These are phyloP conservation scores for Calocera viscosa DNA, from an alignment of 768 basidiomycete genomes.

Conservation along the genomic window DNA sequence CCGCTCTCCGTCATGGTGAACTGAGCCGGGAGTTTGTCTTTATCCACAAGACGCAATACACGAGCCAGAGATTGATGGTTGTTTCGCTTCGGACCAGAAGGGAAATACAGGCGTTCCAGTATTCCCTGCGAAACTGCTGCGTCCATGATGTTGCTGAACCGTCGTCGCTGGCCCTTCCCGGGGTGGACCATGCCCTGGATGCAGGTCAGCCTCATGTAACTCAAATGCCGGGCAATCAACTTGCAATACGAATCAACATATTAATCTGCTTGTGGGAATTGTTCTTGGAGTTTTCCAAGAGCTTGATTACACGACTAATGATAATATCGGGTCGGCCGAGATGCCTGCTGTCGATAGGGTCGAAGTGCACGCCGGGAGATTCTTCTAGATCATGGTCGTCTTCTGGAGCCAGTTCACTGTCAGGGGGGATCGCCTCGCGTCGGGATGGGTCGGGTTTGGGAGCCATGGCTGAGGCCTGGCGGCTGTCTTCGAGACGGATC, in stretches of 20 bases:
- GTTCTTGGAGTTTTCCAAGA: conserved; percentile 58
- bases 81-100: conserved; percentile 41
- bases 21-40: background rate
- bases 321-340: conserved; percentile 63
- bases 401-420: conserved; percentile 17
- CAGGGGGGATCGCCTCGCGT: background rate
- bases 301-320: conserved; percentile 53
- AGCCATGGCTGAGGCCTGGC: conserved; percentile 17
- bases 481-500: conserved; percentile 40
- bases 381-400: conserved; percentile 24
- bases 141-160: conserved; percentile 61
- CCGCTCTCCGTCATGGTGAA: conserved; percentile 22
- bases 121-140: conserved; percentile 61
- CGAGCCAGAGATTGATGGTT: conserved; percentile 35
- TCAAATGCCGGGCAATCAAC: conserved; percentile 19
- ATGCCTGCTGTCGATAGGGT: conserved; percentile 65
- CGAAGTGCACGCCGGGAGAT: conserved; percentile 38
- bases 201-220: background rate
- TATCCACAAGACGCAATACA: background rate
- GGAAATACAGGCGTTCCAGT: conserved; percentile 63
- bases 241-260: conserved; percentile 61
- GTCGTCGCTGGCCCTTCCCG: conserved; percentile 64
- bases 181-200: conserved; percentile 62
- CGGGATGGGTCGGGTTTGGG: background rate
- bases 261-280: conserved; percentile 61